Conservation (phyloP, 192 early-diverging fungal genomes). For the Entophlyctis luteolus region DNA sequence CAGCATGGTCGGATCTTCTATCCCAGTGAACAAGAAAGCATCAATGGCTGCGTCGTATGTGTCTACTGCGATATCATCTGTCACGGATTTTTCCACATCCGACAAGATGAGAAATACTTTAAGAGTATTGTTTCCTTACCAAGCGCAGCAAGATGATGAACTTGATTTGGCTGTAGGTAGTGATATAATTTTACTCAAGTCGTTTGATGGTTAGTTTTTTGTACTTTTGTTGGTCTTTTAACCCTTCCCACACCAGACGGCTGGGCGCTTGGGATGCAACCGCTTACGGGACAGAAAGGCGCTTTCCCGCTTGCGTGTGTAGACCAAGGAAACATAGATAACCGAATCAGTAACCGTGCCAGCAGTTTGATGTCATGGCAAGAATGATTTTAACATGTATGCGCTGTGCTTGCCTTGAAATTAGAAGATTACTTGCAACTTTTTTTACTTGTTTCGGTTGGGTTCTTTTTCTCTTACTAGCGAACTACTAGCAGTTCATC, state of each 20-base stretch:
- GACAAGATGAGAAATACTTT: not conserved
- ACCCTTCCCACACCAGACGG: slow-evolving; percentile 5
- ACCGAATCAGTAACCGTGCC: not conserved
- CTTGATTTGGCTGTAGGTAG: slow-evolving; percentile 25
- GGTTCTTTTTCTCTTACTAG: too few species aligned
- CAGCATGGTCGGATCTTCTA: not conserved
- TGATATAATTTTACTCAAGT: slow-evolving; percentile 32
- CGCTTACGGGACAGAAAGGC: slow-evolving; percentile 26
- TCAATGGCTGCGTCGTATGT: not conserved
- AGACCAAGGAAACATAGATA: not conserved
- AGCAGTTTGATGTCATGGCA: slow-evolving; percentile 15
- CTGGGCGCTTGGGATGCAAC: slow-evolving; percentile 29
- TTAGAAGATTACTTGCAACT: too few species aligned
- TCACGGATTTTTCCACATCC: not conserved
- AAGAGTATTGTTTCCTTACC: slow-evolving; percentile 1
- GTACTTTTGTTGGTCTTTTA: not conserved
- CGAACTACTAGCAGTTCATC: too few species aligned
- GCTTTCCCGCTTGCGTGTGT: slow-evolving; percentile 31
- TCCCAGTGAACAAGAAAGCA: not conserved
- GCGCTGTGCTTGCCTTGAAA: too few species aligned
- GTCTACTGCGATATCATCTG: not conserved
- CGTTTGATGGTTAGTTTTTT: slow-evolving; percentile 29
- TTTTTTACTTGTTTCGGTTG: too few species aligned
- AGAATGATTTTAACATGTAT: too few species aligned
- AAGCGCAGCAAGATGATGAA: slow-evolving; percentile 24